Base-by-base conservation (phyloP, 805 yeast genomes). In the Nadsonia fulvescens region DNA sequence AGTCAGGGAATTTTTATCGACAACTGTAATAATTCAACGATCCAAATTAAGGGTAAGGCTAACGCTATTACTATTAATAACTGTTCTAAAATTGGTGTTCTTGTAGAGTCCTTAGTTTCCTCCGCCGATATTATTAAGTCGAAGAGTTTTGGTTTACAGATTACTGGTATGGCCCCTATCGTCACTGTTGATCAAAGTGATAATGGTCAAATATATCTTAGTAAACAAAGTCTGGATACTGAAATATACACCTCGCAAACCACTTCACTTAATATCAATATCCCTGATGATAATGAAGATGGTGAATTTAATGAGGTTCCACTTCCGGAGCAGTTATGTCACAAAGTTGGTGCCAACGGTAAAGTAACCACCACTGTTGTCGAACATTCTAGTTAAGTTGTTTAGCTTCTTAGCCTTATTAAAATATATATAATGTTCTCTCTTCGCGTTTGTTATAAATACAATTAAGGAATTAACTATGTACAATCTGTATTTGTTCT, bases 1-100 rank as follows among this genome's bases (percentile, higher is more conserved):
- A 72, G 74, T 36, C 96, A 89, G 48, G 76, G 92, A 18, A 71
- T 89, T 9, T 82, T 78, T 47, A 75, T 89, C 39, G 91, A 91
- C 28, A 72, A 74, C 42, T 78, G 93, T 55, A 46, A 46, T 21
- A 71, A 72, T 32, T 58, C 67, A 23, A 71, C 93, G 8, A 53
- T 89, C 33, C 89, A 78, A 47, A 58, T 89, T 43, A 71, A 69
- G 48, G 98, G 96, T 32, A 89, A 89, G 48, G 83, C 79, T 26
- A 83, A 81, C 42, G 89, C 94, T 1, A 66, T 89, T 29, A 66
- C 93, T 2, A 43, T 89, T 35, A 72, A 74, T 34, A 73, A 73
- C 31, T 70, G 91, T 40, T 56, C 55, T 16, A 70, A 69, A 34
- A 63, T 71, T 17, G 93, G 82, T 6, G 56, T 89, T 15, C 74